Base-by-base conservation (phyloP, 1,139 yeast species). In the Suhomyces bokatorum region DNA sequence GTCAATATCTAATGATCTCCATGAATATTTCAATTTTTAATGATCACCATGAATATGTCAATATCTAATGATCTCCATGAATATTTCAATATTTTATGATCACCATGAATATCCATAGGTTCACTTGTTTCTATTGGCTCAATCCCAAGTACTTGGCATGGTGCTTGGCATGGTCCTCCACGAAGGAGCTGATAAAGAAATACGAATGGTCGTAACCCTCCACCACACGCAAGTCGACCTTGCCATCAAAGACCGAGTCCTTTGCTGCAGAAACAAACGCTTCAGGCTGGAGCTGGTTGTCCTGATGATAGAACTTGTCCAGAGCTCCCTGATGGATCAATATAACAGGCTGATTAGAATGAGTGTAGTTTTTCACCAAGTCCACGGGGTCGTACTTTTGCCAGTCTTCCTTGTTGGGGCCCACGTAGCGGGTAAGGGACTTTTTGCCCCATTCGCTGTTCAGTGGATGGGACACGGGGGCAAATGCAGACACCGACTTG, bases 121-220 rank as follows among this genome's bases (percentile, higher is more conserved):
- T 17, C 17, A 11, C 10, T n/a, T 11, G n/a, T 26, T 2, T n/a
- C 10, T 34, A 24, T 13, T 24, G 37, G 30, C 13, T 26, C 30
- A 34, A 70, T 5, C 89, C 89, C 53, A 91, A 73, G 52, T 81
- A 78, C 66, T 83, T 85, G 10, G 96, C 96, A 59, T 93, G 98
- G 63, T 84, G 93, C 52, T 78, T 80, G 37, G 96, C 90, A 62
- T 93, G 98, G 38, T 84, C 89, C 48, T 80, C 86, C 20, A 86
- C 87, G 64, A 90, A 91, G 0, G 89, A 67, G 46, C 95, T 78
- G 49, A 93, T 78, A 64, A 90, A 93, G 65, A 79, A 93, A 69
- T 91, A 93, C 42, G 91, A 85, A 61, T 93, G 99, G 60, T 93
- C 97, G n/a, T 39, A 39, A 2, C 93, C 97, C 3, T 87, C 91